Evolutionary conservation across 176 grass and related monocot species (phyloP), one percentile per base, ranked within the genome.

Genomic region (Lolium rigidum): DNA sequence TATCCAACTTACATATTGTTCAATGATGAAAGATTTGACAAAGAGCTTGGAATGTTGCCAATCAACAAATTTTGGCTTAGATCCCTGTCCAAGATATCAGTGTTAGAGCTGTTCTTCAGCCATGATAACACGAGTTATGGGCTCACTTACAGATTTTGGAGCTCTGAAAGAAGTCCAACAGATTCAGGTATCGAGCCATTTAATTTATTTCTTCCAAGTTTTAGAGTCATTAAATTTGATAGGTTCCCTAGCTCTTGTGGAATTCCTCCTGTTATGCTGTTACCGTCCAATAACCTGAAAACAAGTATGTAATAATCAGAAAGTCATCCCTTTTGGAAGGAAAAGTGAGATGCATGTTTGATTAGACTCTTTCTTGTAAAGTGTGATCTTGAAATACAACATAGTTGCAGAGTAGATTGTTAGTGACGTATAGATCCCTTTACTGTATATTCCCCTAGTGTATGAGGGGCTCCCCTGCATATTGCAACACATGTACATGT

Each of bases 201-300:
- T 86, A 98, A 81, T 56, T 21, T 43, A 59, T 98, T 98, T 70
- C 79, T 63, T 89, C 67, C 89, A 68, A 98, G 83, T 43, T 86
- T 90, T 80, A 98, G 81, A 44, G 73, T 92, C 74, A 52, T 89
- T 86, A 98, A 93, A 71, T 84, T 92, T 79, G 88, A 91, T 60
- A 98, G 35, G 74, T 92, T 92, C 50, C 96, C 96, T 43, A 92
- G 82, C 71, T 92, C 83, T 31, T 64, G 77, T 49, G 96, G 96
- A 87, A 98, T 95, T 81, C 46, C 85, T 77, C 96, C 96, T 58
- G 90, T 93, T 88, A 98, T 95, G 83, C 67, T 86, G 64, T 98
- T 98, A 66, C 57, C 88, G 28, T 88, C 81, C 81, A 98, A 71
- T 72, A 76, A 84, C 75, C 96, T 98, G 86, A 41, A 90, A 78